Conservation (phyloP, 2,329 filamentous ascomycete species). For the Bertia moriformis region DNA sequence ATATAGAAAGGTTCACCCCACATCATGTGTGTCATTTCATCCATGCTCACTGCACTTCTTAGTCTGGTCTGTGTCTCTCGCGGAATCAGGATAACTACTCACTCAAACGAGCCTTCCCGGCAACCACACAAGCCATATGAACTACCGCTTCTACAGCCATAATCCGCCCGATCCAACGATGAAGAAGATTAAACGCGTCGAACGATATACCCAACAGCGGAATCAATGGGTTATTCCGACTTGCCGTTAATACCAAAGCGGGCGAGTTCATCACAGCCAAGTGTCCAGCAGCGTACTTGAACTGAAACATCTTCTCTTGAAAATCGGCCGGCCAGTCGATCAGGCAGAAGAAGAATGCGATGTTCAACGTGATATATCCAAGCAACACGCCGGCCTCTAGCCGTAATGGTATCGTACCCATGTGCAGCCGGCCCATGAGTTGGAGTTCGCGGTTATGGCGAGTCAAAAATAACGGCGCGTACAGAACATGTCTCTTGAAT, state of each 20-base stretch:
- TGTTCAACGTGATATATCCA: background rate
- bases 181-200: background rate
- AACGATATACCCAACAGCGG: background rate
- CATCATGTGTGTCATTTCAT: background rate
- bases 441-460: background rate
- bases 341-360: slow-evolving; percentile 2
- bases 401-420: background rate
- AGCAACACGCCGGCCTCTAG: background rate
- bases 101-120: background rate
- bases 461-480: background rate
- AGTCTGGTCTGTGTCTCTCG: background rate
- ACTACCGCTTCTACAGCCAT: background rate
- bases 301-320: slow-evolving; percentile 13
- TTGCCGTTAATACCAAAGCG: background rate
- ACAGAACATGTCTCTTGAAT: background rate
- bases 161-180: background rate
- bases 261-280: slow-evolving; percentile 1
- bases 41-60: background rate
- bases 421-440: background rate
- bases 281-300: background rate
- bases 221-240: background rate
- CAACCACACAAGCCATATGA: background rate
- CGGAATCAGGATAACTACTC: background rate
- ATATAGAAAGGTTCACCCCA: background rate
- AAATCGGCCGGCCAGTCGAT: slow-evolving; percentile 16